Percentiles rank a stretch among this genome's conserved stretches.
phyloP scores from a whole-genome alignment of 129 eudicot genomes.

The Saposhnikovia divaricata region DNA sequence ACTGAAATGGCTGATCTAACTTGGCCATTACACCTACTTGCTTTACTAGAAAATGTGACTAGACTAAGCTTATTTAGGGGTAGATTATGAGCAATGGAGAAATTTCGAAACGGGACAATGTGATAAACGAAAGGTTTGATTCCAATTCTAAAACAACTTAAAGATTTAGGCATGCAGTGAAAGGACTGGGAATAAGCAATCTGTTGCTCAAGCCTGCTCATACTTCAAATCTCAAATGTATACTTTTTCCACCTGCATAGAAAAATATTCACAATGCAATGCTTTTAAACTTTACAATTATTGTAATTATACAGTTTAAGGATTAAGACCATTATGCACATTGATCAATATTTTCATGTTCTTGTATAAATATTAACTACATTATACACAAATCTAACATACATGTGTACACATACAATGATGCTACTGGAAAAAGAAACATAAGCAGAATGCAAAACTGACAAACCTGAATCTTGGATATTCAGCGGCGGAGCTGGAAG shows the following conservation, averaged over 20 bases:
- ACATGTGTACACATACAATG: background rate
- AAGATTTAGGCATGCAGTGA: background rate
- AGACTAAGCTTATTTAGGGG: background rate
- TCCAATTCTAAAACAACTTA: background rate
- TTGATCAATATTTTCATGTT: background rate
- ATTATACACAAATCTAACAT: background rate
- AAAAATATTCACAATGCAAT: background rate
- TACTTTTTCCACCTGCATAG: background rate
- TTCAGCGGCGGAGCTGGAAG: no score
- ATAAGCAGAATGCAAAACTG: background rate
- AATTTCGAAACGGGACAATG: background rate
- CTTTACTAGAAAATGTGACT: background rate
- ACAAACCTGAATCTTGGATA: background rate
- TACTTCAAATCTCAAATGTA: background rate
- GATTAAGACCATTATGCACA: background rate
- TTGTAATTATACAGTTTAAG: background rate
- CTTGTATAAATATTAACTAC: conserved; percentile 19
- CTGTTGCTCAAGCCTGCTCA: conserved; percentile 7
- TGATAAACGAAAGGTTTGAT: background rate
- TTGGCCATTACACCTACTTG: background rate
- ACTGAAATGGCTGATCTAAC: background rate
- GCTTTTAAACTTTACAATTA: background rate
- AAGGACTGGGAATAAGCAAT: background rate
- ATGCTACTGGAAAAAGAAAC: background rate
- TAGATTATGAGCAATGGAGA: background rate